These are phyloP conservation scores for Ophiostoma quercus DNA, from an alignment of 2,329 filamentous ascomycete genomes.

Conservation along the genomic window DNA sequence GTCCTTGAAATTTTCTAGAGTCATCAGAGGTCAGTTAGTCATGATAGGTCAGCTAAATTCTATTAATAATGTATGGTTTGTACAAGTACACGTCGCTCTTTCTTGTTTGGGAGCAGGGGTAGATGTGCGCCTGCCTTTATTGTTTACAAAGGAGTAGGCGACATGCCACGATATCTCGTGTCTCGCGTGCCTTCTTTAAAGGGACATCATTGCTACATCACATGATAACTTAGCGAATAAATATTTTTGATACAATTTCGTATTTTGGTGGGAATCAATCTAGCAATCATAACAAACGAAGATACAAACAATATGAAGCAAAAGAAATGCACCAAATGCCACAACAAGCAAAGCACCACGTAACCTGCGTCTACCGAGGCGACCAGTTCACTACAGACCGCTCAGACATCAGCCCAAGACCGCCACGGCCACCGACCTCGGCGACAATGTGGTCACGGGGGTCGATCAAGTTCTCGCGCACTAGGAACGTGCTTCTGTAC, in stretches of 20 bases:
- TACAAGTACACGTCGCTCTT: neutral
- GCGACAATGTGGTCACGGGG: neutral
- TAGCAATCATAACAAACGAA: neutral
- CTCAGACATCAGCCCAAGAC: neutral
- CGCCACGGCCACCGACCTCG: neutral
- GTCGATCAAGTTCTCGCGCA: neutral
- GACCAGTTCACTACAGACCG: neutral
- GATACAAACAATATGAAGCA: neutral
- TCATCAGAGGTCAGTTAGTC: neutral
- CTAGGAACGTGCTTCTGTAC: conserved; percentile 10
- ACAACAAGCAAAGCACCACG: neutral
- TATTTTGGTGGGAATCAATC: neutral
- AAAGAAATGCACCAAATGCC: neutral
- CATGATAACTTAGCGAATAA: neutral
- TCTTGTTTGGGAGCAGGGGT: neutral
- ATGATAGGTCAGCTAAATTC: neutral
- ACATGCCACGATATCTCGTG: neutral
- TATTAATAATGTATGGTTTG: no score
- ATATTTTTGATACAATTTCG: no score
- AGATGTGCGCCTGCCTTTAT: neutral
- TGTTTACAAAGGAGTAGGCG: neutral
- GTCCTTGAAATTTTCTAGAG: neutral
- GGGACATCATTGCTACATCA: neutral
- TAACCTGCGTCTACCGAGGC: neutral
- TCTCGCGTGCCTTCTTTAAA: neutral